These are phyloP conservation scores for Penicillium vulpinum DNA, from an alignment of 2,329 filamentous ascomycete species.

Conservation along the genomic window DNA sequence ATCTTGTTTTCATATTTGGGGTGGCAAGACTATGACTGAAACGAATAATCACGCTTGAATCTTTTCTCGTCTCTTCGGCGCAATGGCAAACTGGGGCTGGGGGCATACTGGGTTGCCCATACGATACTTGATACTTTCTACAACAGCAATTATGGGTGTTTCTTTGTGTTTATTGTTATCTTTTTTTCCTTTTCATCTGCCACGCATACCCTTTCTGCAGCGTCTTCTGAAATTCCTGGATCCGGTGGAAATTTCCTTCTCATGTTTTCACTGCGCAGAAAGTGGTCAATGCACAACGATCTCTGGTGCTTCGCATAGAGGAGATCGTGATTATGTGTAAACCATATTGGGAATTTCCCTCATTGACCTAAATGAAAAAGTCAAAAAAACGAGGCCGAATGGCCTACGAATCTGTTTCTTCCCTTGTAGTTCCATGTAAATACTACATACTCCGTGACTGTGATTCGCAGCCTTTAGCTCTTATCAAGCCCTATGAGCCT, in stretches of 20 bases:
- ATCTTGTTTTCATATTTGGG: slow-evolving; percentile 22
- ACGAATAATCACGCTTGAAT: slow-evolving; percentile 25
- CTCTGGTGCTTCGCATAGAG: neutral
- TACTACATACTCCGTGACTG: too few relatives aligned
- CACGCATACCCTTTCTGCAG: slow-evolving; percentile 25
- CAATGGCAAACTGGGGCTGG: slow-evolving; percentile 27
- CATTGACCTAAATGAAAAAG: slow-evolving; percentile 20
- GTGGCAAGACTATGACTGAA: slow-evolving; percentile 26
- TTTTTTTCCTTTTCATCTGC: slow-evolving; percentile 10
- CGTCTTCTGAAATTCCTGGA: slow-evolving; percentile 21
- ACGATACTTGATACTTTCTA: slow-evolving; percentile 25
- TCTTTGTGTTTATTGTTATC: slow-evolving; percentile 15
- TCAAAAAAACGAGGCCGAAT: slow-evolving; percentile 25
- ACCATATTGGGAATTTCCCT: slow-evolving; percentile 14
- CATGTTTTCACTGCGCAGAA: slow-evolving; percentile 8
- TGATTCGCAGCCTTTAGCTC: neutral
- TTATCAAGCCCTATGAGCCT: too few relatives aligned
- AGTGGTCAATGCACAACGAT: slow-evolving; percentile 3
- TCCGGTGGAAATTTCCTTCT: slow-evolving; percentile 14
- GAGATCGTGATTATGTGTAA: slow-evolving; percentile 14
- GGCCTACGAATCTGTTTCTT: slow-evolving; percentile 7
- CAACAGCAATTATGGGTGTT: slow-evolving; percentile 25
- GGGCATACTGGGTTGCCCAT: slow-evolving; percentile 25
- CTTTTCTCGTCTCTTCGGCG: slow-evolving; percentile 25
- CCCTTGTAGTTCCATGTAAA: neutral